A percentile compares a stretch with the other conserved stretches of the same genome.
These are phyloP conservation scores for Phytopythium boreale DNA, from an alignment of 352 stramenopile species.

Conservation along the genomic window DNA sequence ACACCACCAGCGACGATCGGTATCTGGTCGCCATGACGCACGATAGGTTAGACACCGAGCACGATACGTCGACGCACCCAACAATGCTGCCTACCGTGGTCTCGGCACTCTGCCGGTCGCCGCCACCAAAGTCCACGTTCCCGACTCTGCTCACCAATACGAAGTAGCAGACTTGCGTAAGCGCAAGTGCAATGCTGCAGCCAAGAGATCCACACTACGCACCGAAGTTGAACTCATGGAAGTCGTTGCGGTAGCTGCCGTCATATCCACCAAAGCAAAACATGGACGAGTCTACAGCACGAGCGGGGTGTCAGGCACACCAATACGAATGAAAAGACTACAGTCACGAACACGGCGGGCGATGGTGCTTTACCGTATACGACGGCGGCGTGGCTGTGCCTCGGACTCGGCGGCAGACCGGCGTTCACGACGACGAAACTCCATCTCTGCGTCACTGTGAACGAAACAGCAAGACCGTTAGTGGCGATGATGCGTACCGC, in stretches of 20 bases:
- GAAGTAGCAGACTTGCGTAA: background rate
- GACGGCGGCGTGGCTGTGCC: constrained; percentile 95
- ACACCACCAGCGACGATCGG: constrained; percentile 89
- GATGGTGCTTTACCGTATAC: constrained; percentile 55
- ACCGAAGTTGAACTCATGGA: constrained; percentile 96
- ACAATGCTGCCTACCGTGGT: constrained; percentile 38
- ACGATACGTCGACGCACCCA: background rate
- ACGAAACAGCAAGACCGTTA: background rate
- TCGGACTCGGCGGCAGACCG: constrained; percentile 87
- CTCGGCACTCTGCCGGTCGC: constrained; percentile 66
- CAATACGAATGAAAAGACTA: background rate
- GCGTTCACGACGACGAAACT: constrained; percentile 65
- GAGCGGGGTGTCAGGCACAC: background rate
- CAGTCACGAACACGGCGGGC: background rate
- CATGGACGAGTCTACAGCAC: constrained; percentile 66
- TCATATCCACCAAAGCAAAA: constrained; percentile 95
- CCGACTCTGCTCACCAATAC: constrained; percentile 48
- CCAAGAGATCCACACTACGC: background rate
- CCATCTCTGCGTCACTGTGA: constrained; percentile 76
- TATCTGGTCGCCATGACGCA: constrained; percentile 40
- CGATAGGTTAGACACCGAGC: constrained; percentile 1
- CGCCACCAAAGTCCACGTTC: constrained; percentile 85
- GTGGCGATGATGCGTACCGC: background rate
- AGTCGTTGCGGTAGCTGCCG: constrained; percentile 93
- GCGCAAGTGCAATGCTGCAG: background rate